These are phyloP conservation scores for Coemansia sp. DNA, from an alignment of 192 early-diverging fungal genomes.

Conservation along the genomic window DNA sequence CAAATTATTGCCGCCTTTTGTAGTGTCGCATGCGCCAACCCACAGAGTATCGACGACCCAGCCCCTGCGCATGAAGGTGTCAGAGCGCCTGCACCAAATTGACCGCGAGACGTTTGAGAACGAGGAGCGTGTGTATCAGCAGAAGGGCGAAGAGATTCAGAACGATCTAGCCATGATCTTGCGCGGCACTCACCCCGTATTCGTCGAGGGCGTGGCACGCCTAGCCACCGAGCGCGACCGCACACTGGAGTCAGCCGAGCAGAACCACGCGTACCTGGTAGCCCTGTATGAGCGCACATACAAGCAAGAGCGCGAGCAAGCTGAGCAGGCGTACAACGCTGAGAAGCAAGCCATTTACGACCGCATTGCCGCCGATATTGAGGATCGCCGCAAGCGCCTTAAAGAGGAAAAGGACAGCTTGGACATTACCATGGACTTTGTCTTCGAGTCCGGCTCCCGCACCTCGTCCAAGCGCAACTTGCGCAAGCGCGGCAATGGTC, in stretches of 20 bases:
- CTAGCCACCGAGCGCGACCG: slow-evolving; percentile 70
- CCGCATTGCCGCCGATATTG: slow-evolving; percentile 71
- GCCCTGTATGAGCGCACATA: slow-evolving; percentile 34
- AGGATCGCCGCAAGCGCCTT: slow-evolving; percentile 71
- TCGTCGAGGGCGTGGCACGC: slow-evolving; percentile 60
- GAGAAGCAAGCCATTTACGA: slow-evolving; percentile 72
- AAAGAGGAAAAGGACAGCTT: slow-evolving; percentile 83
- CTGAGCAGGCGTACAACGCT: slow-evolving; percentile 66
- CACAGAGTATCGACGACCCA: slow-evolving; percentile 17
- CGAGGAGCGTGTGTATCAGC: slow-evolving; percentile 38
- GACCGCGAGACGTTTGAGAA: slow-evolving; percentile 49
- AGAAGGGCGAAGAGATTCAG: slow-evolving; percentile 50
- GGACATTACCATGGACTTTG: slow-evolving; percentile 65
- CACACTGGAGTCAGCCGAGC: slow-evolving; percentile 66
- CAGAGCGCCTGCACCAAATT: slow-evolving; percentile 47
- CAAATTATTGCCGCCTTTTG: background rate
- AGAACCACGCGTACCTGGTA: slow-evolving; percentile 43
- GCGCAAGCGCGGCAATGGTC: slow-evolving; percentile 54
- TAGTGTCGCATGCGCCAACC: background rate
- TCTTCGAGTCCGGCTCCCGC: slow-evolving; percentile 43
- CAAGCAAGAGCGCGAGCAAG: slow-evolving; percentile 33
- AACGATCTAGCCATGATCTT: slow-evolving; percentile 30
- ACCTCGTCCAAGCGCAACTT: slow-evolving; percentile 57
- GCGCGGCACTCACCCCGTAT: slow-evolving; percentile 67
- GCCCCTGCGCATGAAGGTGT: slow-evolving; percentile 41